A percentile compares a stretch with the other conserved stretches of the same genome.
These are phyloP conservation scores for Prunus yedoensis DNA, from an alignment of 331 rosid species.

Conservation along the genomic window DNA sequence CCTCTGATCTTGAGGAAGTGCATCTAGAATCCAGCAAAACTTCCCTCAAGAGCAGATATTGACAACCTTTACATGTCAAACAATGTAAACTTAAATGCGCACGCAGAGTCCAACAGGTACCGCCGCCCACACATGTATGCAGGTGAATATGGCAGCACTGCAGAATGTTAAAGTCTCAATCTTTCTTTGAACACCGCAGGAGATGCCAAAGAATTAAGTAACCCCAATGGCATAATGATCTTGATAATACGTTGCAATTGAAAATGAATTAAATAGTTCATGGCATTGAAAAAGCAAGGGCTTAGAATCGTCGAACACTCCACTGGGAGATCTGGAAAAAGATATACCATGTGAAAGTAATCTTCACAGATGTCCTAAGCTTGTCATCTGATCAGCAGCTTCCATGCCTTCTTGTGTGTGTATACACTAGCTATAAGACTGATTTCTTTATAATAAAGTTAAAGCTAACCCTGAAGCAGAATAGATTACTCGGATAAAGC, in stretches of 20 bases:
- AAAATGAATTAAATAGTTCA: neutral
- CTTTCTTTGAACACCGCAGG: neutral
- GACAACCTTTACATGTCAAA: neutral
- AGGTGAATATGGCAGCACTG: neutral
- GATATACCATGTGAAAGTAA: neutral
- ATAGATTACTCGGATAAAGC: neutral
- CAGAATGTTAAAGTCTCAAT: neutral
- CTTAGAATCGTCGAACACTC: neutral
- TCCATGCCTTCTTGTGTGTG: neutral
- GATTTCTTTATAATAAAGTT: neutral
- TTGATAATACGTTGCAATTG: neutral
- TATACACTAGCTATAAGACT: neutral
- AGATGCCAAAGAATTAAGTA: neutral
- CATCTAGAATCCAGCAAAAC: too few species aligned
- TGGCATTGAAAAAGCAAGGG: too few species aligned
- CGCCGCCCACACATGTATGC: neutral
- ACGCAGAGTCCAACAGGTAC: neutral
- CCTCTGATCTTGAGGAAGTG: too few species aligned
- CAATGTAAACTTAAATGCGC: neutral
- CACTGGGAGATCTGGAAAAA: too few species aligned
- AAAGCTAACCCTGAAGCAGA: slow-evolving; percentile 4
- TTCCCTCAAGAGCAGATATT: too few species aligned
- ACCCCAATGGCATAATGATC: neutral
- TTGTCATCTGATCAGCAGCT: too few species aligned
- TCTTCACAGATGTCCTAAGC: too few species aligned